A percentile compares a stretch with the other conserved stretches of the same genome.
These are phyloP conservation scores for Nicotiana tomentosiformis DNA, from an alignment of 257 asterid species.

Conservation along the genomic window DNA sequence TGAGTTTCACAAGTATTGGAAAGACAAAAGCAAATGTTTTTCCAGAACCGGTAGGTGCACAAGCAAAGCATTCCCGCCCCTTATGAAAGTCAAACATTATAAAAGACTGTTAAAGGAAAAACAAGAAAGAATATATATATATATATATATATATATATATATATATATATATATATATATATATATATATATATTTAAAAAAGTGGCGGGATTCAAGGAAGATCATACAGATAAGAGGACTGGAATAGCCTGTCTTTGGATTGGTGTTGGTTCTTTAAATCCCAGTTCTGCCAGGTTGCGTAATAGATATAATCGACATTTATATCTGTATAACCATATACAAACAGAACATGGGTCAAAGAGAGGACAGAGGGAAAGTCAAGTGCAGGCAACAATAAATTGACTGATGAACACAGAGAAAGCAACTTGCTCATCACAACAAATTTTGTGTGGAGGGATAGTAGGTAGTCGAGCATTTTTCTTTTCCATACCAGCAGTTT, in stretches of 20 bases:
- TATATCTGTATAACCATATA: conserved; percentile 42
- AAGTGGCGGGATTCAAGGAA: conserved; percentile 23
- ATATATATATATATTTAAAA: neutral
- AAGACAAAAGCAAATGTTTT: conserved; percentile 83
- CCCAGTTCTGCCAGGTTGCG: conserved; percentile 67
- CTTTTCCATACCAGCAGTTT: no score
- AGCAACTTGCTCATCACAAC: neutral
- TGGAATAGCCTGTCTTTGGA: conserved; percentile 97
- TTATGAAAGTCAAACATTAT: conserved; percentile 14
- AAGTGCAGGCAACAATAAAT: neutral
- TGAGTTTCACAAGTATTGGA: conserved; percentile 77
- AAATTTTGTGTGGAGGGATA: no score
- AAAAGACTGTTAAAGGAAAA: neutral
- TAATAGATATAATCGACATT: conserved; percentile 55
- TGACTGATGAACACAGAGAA: neutral
- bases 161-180: no score
- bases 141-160: no score
- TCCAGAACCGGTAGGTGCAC: conserved; percentile 98
- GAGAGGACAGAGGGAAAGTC: neutral
- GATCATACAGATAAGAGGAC: conserved; percentile 79
- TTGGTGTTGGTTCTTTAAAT: conserved; percentile 84
- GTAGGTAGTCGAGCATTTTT: no score
- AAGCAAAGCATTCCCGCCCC: conserved; percentile 96
- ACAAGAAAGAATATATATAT: neutral
- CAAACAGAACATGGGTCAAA: neutral